These are phyloP conservation scores for Clitopilus hobsonii DNA, from an alignment of 768 basidiomycete species.

Conservation along the genomic window DNA sequence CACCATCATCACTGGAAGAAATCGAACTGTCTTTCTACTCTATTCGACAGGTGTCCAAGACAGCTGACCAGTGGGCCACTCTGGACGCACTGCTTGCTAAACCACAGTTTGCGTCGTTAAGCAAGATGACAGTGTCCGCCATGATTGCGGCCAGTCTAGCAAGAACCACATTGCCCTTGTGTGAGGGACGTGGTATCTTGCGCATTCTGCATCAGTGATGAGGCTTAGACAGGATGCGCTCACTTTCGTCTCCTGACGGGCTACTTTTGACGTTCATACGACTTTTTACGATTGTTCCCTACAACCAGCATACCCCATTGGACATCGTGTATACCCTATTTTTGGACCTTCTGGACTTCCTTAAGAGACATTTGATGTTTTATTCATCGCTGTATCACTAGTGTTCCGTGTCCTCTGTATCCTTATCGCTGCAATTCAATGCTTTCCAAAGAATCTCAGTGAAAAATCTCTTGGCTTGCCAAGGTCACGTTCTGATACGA, in stretches of 20 bases:
- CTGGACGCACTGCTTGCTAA: constrained; percentile 6
- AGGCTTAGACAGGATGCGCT: too few species aligned
- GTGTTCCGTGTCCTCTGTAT: background rate
- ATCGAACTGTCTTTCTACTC: constrained; percentile 8
- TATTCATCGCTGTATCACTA: background rate
- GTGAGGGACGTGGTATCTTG: constrained; percentile 8
- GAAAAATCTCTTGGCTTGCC: background rate
- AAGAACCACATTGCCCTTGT: constrained; percentile 8
- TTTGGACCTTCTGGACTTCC: background rate
- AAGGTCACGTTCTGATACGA: too few species aligned
- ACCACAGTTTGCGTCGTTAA: constrained; percentile 7
- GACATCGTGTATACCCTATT: background rate
- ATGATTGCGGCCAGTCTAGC: constrained; percentile 7
- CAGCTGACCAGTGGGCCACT: constrained; percentile 6
- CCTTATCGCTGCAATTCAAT: background rate
- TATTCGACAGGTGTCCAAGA: constrained; percentile 5
- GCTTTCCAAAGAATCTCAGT: background rate
- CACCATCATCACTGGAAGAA: constrained; percentile 4
- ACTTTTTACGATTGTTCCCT: background rate
- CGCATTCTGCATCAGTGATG: constrained; percentile 4
- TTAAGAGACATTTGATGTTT: background rate
- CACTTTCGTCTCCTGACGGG: background rate
- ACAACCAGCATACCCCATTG: background rate
- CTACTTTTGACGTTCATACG: background rate
- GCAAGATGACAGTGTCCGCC: constrained; percentile 1